Base-by-base conservation (phyloP, 2,329 filamentous ascomycete genomes). In the Talaromyces atroroseus region DNA sequence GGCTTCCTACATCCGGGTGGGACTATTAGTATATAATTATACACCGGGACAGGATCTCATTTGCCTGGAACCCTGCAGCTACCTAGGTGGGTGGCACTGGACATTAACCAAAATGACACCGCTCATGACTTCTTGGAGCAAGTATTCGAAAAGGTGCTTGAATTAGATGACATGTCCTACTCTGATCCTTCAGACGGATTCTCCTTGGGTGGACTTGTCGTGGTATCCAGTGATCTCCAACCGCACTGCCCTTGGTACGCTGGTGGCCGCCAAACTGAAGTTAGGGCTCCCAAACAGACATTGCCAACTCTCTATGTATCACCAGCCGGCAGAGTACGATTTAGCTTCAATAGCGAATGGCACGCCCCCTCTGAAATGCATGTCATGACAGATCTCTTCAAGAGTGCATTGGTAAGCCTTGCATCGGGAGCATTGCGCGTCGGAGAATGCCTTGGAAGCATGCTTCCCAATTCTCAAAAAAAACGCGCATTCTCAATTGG, bases 381-480 rank as follows among this genome's bases (percentile, higher is more conserved):
- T 5, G 44, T 46, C 44, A 46, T 46, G 44, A 46, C 44, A 46
- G 44, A 46, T 46, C 44, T 46, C 21, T 46, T 46, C 44, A 46
- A 46, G 44, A 46, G 8, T 8, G 21, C 44, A 24, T 46, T 46
- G 44, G 11, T 46, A 10, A 46, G 20, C 44, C 44, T 46, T 46
- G 44, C 44, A 18, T 46, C 20, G 44, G 44, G 44, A 12, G 24
- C 18, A 46, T 46, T 46, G 24, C 44, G 20, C 20, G 44, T 46
- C 3, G 20, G 44, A 46, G 44, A 46, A 21, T 46, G 44, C 24
- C 44, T 46, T 21, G 6, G 20, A 46, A 46, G 20, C 18, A 24
- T 46, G 44, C 44, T 46, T 24, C 44, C 44, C 44, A 46, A 46
- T 46, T 46, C 44, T 46, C 44, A 46, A 46, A 46, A 46, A 46